phyloP scores from a whole-genome alignment of 352 stramenopile species.

The Pythium utonaiense region DNA sequence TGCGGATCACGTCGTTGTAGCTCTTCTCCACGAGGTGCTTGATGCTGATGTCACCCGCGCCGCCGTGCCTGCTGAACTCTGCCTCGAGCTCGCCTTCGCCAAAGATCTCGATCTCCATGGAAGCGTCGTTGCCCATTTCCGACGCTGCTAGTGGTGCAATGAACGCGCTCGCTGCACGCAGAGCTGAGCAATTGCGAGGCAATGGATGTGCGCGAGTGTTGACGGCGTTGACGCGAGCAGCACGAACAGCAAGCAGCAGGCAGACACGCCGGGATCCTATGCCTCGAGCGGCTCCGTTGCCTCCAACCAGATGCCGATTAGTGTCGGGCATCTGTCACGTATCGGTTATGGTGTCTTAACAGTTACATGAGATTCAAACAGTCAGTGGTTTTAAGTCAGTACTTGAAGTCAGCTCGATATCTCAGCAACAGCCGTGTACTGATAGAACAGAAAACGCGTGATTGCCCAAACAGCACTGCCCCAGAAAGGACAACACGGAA shows the following conservation, averaged over 20 bases:
- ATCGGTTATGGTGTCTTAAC: neutral
- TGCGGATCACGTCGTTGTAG: conserved; percentile 73
- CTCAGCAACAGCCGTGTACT: neutral
- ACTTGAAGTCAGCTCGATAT: neutral
- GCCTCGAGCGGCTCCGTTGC: neutral
- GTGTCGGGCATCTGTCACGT: neutral
- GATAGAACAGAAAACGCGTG: conserved; percentile 8
- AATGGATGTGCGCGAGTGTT: neutral
- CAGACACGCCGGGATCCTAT: neutral
- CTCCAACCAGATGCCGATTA: neutral
- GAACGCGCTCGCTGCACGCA: neutral
- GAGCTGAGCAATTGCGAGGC: neutral
- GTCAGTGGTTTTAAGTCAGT: neutral
- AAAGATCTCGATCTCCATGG: conserved; percentile 80
- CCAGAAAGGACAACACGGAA: neutral
- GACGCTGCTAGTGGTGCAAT: neutral
- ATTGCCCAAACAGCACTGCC: conserved; percentile 23
- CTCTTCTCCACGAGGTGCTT: conserved; percentile 70
- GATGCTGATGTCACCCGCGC: conserved; percentile 61
- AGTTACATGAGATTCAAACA: neutral
- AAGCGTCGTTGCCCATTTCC: conserved; percentile 73
- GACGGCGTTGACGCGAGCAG: neutral
- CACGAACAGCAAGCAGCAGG: neutral
- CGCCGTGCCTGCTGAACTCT: conserved; percentile 61
- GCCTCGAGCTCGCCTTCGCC: conserved; percentile 71